Percentiles rank a stretch among this genome's conserved stretches.
Evolutionary conservation across 108 stramenopile genomes (phyloP).

Genomic region (Fragilariopsis cylindrus): DNA sequence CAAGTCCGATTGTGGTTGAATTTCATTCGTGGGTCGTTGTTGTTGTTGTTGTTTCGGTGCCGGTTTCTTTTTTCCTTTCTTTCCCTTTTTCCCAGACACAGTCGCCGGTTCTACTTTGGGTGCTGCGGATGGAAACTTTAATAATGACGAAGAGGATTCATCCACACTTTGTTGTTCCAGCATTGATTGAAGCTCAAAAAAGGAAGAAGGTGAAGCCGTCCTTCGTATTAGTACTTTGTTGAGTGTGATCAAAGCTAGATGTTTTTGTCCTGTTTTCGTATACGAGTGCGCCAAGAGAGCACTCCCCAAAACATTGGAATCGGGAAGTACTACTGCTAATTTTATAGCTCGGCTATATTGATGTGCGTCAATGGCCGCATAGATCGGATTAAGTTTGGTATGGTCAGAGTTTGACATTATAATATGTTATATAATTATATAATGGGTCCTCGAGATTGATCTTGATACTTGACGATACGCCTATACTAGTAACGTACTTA

Average conservation of each 20-base stretch:
- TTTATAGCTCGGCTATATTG: constrained; percentile 73
- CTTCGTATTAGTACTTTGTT: constrained; percentile 43
- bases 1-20: constrained; percentile 29
- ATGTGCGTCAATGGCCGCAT: constrained; percentile 61
- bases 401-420: background rate
- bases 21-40: background rate
- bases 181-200: constrained; percentile 41
- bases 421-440: too few relatives aligned
- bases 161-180: constrained; percentile 26
- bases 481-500: too few relatives aligned
- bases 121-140: constrained; percentile 4
- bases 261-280: constrained; percentile 50
- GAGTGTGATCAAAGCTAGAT: constrained; percentile 49
- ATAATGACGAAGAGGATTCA: background rate
- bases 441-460: too few relatives aligned
- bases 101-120: constrained; percentile 17
- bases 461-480: too few relatives aligned
- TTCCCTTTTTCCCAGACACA: constrained; percentile 30
- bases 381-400: constrained; percentile 63
- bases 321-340: constrained; percentile 51
- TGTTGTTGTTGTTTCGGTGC: constrained; percentile 8
- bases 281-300: constrained; percentile 70
- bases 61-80: constrained; percentile 46
- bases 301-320: constrained; percentile 43
- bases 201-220: constrained; percentile 10